These are phyloP conservation scores for Yueomyces sp. DNA, from an alignment of 1,139 yeast genomes.

Conservation along the genomic window DNA sequence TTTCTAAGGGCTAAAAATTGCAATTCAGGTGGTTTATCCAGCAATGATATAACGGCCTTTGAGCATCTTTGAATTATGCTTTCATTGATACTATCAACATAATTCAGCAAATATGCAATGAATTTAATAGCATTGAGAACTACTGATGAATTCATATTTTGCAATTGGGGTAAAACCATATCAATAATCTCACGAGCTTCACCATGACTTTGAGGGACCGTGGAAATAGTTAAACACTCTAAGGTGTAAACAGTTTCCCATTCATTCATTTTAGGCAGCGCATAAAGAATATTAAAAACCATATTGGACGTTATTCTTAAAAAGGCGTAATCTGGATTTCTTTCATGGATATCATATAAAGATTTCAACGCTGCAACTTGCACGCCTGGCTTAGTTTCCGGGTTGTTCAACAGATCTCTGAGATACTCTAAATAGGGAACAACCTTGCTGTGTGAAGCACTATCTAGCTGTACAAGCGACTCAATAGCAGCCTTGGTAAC, in stretches of 20 bases:
- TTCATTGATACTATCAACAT: constrained; percentile 32
- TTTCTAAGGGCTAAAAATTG: constrained; percentile 77
- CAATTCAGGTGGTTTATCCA: constrained; percentile 71
- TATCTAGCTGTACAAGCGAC: constrained; percentile 59
- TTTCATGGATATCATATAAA: constrained; percentile 52
- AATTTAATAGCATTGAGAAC: constrained; percentile 67
- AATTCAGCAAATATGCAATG: constrained; percentile 61
- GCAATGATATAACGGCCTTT: constrained; percentile 54
- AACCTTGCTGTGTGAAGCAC: constrained; percentile 32
- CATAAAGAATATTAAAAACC: constrained; percentile 13
- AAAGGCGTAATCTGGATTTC: constrained; percentile 22
- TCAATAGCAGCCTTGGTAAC: constrained; percentile 61
- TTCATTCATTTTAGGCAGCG: constrained; percentile 33
- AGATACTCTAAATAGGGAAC: constrained; percentile 36
- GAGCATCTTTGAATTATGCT: constrained; percentile 49
- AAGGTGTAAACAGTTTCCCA: constrained; percentile 74
- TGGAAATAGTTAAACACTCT: constrained; percentile 47
- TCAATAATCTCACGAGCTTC: constrained; percentile 64
- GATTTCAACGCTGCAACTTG: constrained; percentile 68
- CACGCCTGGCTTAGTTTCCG: constrained; percentile 49
- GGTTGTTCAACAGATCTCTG: constrained; percentile 43
- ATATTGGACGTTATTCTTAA: constrained; percentile 15
- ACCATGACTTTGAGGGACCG: constrained; percentile 53
- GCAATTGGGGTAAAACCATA: constrained; percentile 57
- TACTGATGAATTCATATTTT: constrained; percentile 73